Conservation (phyloP, 306 rosid species). For the Cicer yamashitae region DNA sequence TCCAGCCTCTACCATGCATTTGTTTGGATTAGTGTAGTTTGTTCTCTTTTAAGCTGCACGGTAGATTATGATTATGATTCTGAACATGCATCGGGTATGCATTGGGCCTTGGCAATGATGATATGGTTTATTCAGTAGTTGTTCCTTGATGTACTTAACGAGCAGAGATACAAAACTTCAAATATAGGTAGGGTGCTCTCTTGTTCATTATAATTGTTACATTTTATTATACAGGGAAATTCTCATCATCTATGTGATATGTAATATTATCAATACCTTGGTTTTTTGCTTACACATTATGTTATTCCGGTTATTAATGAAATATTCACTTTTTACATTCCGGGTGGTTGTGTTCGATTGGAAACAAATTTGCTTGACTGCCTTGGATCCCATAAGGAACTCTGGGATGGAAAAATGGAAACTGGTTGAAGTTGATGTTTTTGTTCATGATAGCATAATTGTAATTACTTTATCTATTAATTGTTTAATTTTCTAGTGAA, state of each 20-base stretch:
- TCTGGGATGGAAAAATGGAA: not conserved
- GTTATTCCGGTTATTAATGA: not conserved
- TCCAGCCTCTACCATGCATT: constrained; percentile 30
- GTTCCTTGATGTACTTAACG: not conserved
- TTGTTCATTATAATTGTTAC: constrained; percentile 20
- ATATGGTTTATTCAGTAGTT: constrained; percentile 2
- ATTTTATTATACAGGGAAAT: constrained; percentile 10
- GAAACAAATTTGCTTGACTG: not conserved
- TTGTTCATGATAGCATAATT: not conserved
- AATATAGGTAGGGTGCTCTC: constrained; percentile 22
- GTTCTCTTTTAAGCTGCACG: constrained; percentile 5
- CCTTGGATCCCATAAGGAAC: not conserved
- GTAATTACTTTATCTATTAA: not conserved
- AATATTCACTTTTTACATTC: not conserved
- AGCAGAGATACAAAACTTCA: not conserved
- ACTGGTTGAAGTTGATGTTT: not conserved
- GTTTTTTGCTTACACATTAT: not conserved
- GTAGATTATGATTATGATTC: constrained; percentile 30
- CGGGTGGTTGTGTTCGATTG: not conserved
- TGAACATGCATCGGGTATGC: not conserved
- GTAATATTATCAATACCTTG: constrained; percentile 12
- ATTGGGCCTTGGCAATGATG: constrained; percentile 15
- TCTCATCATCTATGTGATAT: not conserved
- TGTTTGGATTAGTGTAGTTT: constrained; percentile 14
- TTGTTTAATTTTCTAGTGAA: not conserved